phyloP scores from a whole-genome alignment of 441 rosid species.

The Aleurites moluccanus region DNA sequence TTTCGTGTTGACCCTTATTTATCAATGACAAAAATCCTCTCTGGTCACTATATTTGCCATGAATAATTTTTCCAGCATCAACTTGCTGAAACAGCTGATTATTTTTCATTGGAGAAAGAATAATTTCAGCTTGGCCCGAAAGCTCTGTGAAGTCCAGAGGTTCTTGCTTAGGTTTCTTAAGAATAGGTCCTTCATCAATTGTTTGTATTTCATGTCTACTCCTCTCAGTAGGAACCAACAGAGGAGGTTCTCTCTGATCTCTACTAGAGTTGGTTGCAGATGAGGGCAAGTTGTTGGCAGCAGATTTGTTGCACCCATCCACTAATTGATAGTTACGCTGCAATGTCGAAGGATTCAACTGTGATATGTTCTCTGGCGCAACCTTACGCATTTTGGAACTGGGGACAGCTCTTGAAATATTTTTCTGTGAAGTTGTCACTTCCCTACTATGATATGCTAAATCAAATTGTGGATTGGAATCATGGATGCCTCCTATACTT shows the following conservation, averaged over 20 bases:
- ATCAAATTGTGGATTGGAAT: neutral
- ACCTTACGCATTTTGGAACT: conserved; percentile 1
- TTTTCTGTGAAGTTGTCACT: conserved; percentile 17
- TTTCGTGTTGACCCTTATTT: conserved; percentile 15
- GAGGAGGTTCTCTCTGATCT: conserved; percentile 14
- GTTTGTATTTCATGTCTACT: conserved; percentile 17
- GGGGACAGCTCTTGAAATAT: conserved; percentile 14
- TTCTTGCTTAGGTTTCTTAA: conserved; percentile 32
- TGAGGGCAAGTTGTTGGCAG: neutral
- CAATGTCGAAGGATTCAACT: conserved; percentile 15
- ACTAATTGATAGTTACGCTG: conserved; percentile 8
- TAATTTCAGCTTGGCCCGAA: conserved; percentile 2
- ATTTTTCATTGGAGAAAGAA: conserved; percentile 7
- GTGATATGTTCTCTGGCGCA: neutral
- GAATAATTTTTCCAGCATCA: conserved; percentile 2
- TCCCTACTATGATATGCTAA: neutral
- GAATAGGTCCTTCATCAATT: conserved; percentile 11
- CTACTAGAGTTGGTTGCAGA: conserved; percentile 8
- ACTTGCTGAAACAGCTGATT: conserved; percentile 4
- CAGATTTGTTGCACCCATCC: conserved; percentile 14
- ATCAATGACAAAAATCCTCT: neutral
- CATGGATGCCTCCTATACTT: neutral
- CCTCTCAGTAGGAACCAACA: conserved; percentile 13
- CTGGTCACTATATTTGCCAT: conserved; percentile 16
- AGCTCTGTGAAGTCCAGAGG: conserved; percentile 20